Conservation (phyloP, 345 rosid genomes). For the Toxicodendron radicans region DNA sequence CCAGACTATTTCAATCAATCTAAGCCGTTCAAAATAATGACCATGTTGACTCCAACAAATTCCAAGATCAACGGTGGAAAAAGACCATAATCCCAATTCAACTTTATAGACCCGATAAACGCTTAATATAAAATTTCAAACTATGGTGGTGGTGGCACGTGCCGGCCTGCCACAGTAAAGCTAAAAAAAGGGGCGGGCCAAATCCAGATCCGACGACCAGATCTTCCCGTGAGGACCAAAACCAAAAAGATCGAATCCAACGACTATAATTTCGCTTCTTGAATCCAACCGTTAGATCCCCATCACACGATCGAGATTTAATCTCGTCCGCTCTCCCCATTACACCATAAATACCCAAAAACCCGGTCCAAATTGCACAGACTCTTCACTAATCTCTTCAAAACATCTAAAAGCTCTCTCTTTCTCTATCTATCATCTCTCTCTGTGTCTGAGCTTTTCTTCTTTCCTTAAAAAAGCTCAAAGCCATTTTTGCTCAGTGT, state of each 20-base stretch:
- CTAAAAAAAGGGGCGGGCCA: conserved; percentile 31
- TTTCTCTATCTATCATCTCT: background rate
- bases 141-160: conserved; percentile 50
- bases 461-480: background rate
- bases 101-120: background rate
- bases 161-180: conserved; percentile 59
- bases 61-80: conserved; percentile 11
- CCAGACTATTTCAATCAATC: no score
- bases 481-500: background rate
- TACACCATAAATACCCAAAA: conserved; percentile 36
- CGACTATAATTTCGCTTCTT: conserved; percentile 25
- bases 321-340: conserved; percentile 30
- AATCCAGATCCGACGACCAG: conserved; percentile 62
- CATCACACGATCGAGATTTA: conserved; percentile 57
- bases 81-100: background rate
- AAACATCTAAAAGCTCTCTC: conserved; percentile 1
- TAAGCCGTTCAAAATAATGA: no score
- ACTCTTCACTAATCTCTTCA: conserved; percentile 6
- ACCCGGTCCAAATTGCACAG: conserved; percentile 31
- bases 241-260: conserved; percentile 39
- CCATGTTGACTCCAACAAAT: background rate
- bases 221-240: conserved; percentile 47
- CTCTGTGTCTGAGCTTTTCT: background rate
- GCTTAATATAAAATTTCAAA: background rate
- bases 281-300: conserved; percentile 14